These are phyloP conservation scores for Hypoxylon fuscum DNA, from an alignment of 495 filamentous ascomycete genomes.

Conservation along the genomic window DNA sequence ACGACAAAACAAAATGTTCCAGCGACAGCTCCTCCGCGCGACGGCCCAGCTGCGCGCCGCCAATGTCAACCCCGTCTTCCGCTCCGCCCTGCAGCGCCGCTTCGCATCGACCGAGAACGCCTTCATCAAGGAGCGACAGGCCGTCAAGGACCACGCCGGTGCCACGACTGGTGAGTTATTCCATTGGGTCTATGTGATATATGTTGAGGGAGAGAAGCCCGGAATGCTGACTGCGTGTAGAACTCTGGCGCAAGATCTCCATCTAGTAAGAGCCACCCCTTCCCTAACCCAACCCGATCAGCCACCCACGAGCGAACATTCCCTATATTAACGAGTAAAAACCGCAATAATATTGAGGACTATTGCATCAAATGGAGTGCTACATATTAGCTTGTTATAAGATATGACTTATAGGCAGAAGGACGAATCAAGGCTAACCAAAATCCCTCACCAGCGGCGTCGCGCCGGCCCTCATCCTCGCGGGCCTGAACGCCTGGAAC, in stretches of 20 bases:
- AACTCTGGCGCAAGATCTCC: constrained; percentile 92
- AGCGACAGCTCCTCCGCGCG: constrained; percentile 68
- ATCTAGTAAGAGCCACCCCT: constrained; percentile 74
- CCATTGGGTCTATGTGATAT: neutral
- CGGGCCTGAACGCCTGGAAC: constrained; percentile 80
- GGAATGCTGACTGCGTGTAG: constrained; percentile 59
- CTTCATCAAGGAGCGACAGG: constrained; percentile 85
- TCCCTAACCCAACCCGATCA: constrained; percentile 9
- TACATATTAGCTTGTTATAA: neutral
- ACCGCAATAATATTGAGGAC: constrained; percentile 16
- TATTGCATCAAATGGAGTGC: neutral
- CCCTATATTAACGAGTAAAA: neutral
- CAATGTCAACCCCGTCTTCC: constrained; percentile 58
- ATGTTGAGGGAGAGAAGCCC: too few species aligned
- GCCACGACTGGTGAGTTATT: constrained; percentile 73
- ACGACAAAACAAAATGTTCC: constrained; percentile 68
- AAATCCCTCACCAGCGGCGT: constrained; percentile 62
- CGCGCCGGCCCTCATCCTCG: constrained; percentile 73
- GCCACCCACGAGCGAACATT: constrained; percentile 4
- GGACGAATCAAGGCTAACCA: constrained; percentile 27
- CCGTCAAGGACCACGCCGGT: constrained; percentile 86
- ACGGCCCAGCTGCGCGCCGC: constrained; percentile 60
- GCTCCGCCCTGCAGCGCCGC: constrained; percentile 71
- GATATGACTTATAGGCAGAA: constrained; percentile 1
- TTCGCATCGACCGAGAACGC: constrained; percentile 80